Evolutionary conservation across 2,329 filamentous ascomycete genomes (phyloP).

Genomic region (Ophiocordyceps camponoti-floridani): DNA sequence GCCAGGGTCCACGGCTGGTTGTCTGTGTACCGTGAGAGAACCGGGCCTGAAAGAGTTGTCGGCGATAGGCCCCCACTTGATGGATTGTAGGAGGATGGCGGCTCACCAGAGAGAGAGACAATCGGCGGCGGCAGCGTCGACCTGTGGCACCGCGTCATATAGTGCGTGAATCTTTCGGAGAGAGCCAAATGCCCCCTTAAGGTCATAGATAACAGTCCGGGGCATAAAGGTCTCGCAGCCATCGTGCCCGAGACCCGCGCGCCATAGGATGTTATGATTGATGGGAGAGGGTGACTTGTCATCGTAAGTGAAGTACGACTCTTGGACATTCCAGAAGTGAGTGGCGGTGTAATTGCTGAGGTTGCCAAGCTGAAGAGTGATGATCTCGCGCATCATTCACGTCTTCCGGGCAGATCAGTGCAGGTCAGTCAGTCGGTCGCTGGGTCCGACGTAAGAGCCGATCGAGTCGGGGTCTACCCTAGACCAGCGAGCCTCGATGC

Average conservation of each 20-base stretch:
- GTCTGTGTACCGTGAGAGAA: slow-evolving; percentile 47
- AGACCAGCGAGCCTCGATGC: no score
- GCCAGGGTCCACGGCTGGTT: slow-evolving; percentile 48
- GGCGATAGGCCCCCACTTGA: not conserved
- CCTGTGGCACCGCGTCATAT: slow-evolving; percentile 38
- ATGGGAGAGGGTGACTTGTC: slow-evolving; percentile 18
- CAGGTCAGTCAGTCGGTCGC: no score
- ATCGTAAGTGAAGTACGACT: slow-evolving; percentile 91
- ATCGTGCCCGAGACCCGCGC: slow-evolving; percentile 64
- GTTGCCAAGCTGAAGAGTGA: slow-evolving; percentile 86
- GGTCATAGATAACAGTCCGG: slow-evolving; percentile 79
- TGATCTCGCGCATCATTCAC: slow-evolving; percentile 68
- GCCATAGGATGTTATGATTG: slow-evolving; percentile 59
- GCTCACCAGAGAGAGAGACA: slow-evolving; percentile 9
- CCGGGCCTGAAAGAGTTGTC: slow-evolving; percentile 37
- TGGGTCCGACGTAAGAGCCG: no score
- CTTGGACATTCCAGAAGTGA: slow-evolving; percentile 97
- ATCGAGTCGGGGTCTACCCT: no score
- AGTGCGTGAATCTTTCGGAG: slow-evolving; percentile 75
- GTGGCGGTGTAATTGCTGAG: slow-evolving; percentile 85
- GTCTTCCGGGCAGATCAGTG: not conserved
- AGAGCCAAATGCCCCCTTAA: slow-evolving; percentile 85
- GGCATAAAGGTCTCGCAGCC: slow-evolving; percentile 86
- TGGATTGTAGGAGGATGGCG: not conserved
- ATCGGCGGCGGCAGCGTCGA: slow-evolving; percentile 11